phyloP scores from a whole-genome alignment of 2,329 filamentous ascomycete species.

The Cercospora sojina region DNA sequence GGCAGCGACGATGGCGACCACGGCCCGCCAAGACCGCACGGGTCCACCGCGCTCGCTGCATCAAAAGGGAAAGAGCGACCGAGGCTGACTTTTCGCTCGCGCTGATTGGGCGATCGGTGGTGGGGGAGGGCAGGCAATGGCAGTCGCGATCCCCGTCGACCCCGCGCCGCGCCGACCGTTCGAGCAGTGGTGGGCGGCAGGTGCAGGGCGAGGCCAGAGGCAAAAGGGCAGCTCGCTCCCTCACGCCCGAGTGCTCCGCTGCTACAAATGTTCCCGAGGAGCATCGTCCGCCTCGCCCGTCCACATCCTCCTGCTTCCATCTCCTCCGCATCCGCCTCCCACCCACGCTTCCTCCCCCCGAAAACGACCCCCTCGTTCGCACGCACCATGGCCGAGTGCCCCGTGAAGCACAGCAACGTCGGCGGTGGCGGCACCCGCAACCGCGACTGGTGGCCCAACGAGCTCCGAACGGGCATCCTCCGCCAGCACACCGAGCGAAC shows the following conservation, averaged over 20 bases:
- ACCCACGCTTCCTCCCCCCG: background rate
- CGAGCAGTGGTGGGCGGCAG: background rate
- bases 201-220: background rate
- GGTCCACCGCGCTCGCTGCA: conserved; percentile 6
- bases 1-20: background rate
- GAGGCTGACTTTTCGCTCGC: background rate
- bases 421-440: conserved; percentile 61
- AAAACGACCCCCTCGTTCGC: background rate
- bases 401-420: conserved; percentile 33
- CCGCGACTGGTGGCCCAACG: conserved; percentile 72
- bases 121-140: background rate
- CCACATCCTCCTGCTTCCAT: background rate
- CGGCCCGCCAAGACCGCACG: background rate
- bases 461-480: conserved; percentile 67
- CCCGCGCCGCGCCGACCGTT: background rate
- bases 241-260: background rate
- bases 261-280: background rate
- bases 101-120: background rate
- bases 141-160: background rate
- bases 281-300: background rate
- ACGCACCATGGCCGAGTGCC: conserved; percentile 35
- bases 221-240: background rate
- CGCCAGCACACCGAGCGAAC: conserved; percentile 65
- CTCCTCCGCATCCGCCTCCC: background rate
- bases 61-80: conserved; percentile 9